These are phyloP conservation scores for Aureobasidium sp. DNA, from an alignment of 2,329 filamentous ascomycete genomes.

Conservation along the genomic window DNA sequence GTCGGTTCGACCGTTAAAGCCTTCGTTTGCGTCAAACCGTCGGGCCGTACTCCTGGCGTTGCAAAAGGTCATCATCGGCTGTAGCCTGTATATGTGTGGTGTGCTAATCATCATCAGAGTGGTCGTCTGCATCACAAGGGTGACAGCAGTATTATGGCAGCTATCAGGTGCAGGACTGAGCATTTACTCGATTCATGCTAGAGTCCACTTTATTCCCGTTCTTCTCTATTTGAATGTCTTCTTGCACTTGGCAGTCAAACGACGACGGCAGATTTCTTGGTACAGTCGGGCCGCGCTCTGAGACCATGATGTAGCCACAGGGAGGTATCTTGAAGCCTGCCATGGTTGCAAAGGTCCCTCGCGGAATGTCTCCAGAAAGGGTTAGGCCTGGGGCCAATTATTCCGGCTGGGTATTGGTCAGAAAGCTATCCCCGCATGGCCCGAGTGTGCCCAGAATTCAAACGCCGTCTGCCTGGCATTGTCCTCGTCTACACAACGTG, in stretches of 20 bases:
- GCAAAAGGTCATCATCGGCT: constrained; percentile 7
- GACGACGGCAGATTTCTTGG: background rate
- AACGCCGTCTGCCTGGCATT: background rate
- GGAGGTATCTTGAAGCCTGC: background rate
- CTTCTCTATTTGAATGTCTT: background rate
- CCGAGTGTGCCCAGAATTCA: background rate
- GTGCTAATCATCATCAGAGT: background rate
- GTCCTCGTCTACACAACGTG: constrained; percentile 14
- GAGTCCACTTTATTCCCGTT: background rate
- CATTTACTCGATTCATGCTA: background rate
- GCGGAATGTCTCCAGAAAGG: constrained; percentile 4
- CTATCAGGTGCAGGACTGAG: background rate
- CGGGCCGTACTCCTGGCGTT: constrained; percentile 13
- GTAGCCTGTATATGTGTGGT: background rate
- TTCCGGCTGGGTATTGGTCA: constrained; percentile 10
- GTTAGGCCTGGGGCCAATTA: background rate
- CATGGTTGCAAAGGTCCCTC: background rate
- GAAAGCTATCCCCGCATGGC: background rate
- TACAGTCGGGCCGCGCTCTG: constrained; percentile 11
- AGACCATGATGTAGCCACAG: constrained; percentile 13
- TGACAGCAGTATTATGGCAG: background rate
- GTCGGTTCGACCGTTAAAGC: constrained; percentile 12
- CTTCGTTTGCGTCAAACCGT: constrained; percentile 11
- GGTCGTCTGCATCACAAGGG: background rate
- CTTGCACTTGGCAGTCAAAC: background rate